Conservation (phyloP, 116 monocot genomes). For the Posidonia oceanica region DNA sequence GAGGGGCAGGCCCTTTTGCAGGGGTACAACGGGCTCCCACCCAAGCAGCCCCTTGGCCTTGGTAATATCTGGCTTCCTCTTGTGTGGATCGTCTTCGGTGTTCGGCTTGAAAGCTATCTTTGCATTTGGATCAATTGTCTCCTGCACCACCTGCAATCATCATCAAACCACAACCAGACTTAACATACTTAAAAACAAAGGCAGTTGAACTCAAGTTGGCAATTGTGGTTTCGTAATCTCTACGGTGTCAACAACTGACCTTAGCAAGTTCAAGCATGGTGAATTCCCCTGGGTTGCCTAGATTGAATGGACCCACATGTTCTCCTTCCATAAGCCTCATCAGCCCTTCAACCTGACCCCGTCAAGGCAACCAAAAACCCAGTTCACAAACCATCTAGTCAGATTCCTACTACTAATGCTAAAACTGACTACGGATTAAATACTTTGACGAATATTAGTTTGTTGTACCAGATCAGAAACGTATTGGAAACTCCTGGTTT, state of each 20-base stretch:
- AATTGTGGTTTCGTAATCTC: too few relatives aligned
- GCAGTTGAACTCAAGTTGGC: too few relatives aligned
- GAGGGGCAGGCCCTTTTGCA: conserved; percentile 67
- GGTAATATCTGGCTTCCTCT: conserved; percentile 74
- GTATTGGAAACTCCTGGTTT: conserved; percentile 75
- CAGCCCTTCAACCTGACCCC: conserved; percentile 55
- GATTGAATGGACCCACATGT: conserved; percentile 83
- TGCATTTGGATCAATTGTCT: conserved; percentile 72
- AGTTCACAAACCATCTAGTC: background rate
- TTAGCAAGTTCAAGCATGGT: conserved; percentile 88
- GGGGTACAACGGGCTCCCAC: conserved; percentile 72
- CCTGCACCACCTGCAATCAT: conserved; percentile 55
- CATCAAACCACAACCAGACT: background rate
- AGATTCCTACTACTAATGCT: too few relatives aligned
- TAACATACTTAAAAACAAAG: too few relatives aligned
- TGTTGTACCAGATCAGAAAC: conserved; percentile 58
- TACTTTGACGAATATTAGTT: background rate
- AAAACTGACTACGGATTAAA: too few relatives aligned
- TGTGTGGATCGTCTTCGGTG: conserved; percentile 89
- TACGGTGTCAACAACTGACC: background rate
- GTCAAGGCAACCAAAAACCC: background rate
- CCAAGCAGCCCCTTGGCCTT: conserved; percentile 67
- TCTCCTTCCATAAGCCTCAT: conserved; percentile 86
- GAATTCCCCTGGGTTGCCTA: conserved; percentile 87
- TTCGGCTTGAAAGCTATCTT: conserved; percentile 57